Percentiles rank a stretch among this genome's conserved stretches.
Evolutionary conservation across 2,329 filamentous ascomycete species (phyloP).

Genomic region (Aspergillus caelatus): DNA sequence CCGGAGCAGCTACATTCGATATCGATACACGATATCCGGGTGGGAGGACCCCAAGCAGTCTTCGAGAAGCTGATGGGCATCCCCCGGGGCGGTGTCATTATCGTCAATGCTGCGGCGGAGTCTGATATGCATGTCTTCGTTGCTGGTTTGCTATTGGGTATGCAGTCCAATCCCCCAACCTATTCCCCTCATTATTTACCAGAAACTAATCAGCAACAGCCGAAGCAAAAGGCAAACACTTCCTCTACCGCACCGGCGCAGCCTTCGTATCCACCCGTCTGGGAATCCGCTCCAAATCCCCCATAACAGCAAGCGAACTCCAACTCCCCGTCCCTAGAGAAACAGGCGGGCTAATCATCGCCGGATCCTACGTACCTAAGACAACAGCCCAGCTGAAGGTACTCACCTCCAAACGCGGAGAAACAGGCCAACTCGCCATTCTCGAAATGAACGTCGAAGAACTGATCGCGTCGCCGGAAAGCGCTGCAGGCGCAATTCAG

Average conservation of each 20-base stretch:
- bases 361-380: constrained; percentile 62
- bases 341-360: constrained; percentile 57
- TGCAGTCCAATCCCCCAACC: neutral
- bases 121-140: constrained; percentile 61
- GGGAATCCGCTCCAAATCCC: constrained; percentile 56
- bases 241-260: constrained; percentile 51
- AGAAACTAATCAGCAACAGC: constrained; percentile 23
- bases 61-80: constrained; percentile 43
- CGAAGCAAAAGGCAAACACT: constrained; percentile 44
- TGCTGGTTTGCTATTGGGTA: constrained; percentile 49
- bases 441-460: constrained; percentile 54
- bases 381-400: constrained; percentile 58
- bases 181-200: neutral
- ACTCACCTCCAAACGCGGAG: constrained; percentile 43
- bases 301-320: constrained; percentile 52
- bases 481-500: constrained; percentile 21
- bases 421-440: constrained; percentile 42
- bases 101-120: constrained; percentile 58
- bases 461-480: constrained; percentile 45
- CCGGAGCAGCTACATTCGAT: constrained; percentile 48
- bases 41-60: constrained; percentile 49
- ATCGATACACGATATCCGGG: constrained; percentile 52
- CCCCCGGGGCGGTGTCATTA: constrained; percentile 46
- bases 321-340: constrained; percentile 34
- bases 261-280: constrained; percentile 55